Evolutionary conservation across 805 yeast genomes (phyloP), one percentile per base, ranked within the genome.

Genomic region (Ogataea saltuana): DNA sequence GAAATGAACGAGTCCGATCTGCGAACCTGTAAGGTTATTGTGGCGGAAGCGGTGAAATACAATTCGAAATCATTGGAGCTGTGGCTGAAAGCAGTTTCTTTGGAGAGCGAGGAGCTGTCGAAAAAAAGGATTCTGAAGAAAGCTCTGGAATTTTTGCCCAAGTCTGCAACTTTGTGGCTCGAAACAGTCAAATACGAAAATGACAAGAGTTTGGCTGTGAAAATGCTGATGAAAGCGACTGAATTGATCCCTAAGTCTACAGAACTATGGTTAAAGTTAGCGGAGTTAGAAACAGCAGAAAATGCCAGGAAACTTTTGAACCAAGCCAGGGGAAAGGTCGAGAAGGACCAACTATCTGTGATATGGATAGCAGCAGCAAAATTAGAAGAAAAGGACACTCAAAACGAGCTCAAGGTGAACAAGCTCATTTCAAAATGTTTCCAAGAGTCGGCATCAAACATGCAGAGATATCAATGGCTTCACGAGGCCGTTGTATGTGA

Each of bases 281-380:
- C 84, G 6, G 69, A 74, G 2, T 61, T 83, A 28, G 57, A 62
- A 22, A 56, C 60, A 3, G 67, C 70, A 44, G 55, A 61, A 5
- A 78, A 75, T 8, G 83, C 90, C 0, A 77, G 76, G 49, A 57
- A 63, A 15, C 67, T 79, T 0, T 63, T 89, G 23, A 80, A 80
- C 50, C 63, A 58, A 21, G 95, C 95, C 0, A 68, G 90, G 48
- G 78, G 78, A 42, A 58, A 63, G 0, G 59, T 83, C 11, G 71
- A 73, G 3, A 53, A 78, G n/a, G 70, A 72, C 4, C 67, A 70
- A 3, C 69, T 77, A 7, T 63, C 70, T 34, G 69, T 69, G 25
- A 70, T 88, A 2, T 88, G 95, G 91, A 63, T 88, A 2, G 69
- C 81, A 0, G 88, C 88, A 1, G 73, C 81, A 1, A 76, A 80